phyloP scores from a whole-genome alignment of 805 yeast species.

The Kodamaea hsintzibuensis region DNA sequence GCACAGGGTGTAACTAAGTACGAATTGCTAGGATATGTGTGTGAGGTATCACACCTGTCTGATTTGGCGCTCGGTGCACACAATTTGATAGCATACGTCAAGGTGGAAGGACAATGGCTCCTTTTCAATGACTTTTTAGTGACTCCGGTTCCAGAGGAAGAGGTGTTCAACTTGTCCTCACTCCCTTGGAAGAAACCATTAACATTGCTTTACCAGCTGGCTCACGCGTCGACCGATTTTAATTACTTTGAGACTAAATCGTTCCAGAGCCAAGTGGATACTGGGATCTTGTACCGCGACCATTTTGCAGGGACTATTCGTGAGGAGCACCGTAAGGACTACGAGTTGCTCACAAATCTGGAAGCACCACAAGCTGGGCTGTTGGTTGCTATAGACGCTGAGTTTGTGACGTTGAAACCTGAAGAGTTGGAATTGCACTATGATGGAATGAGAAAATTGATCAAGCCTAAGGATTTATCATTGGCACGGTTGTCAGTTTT shows the following conservation, averaged over 20 bases:
- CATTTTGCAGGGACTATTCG: slow-evolving; percentile 70
- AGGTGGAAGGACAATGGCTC: slow-evolving; percentile 63
- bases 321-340: slow-evolving; percentile 59
- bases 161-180: slow-evolving; percentile 68
- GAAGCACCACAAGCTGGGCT: slow-evolving; percentile 78
- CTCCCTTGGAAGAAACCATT: slow-evolving; percentile 83
- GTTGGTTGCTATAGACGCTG: slow-evolving; percentile 93
- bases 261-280: slow-evolving; percentile 45
- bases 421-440: slow-evolving; percentile 78
- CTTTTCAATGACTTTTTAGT: slow-evolving; percentile 92
- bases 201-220: slow-evolving; percentile 61
- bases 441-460: slow-evolving; percentile 66
- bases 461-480: slow-evolving; percentile 73
- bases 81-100: slow-evolving; percentile 61
- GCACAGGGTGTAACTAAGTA: slow-evolving; percentile 45
- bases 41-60: slow-evolving; percentile 56
- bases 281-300: slow-evolving; percentile 63
- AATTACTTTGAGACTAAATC: slow-evolving; percentile 33
- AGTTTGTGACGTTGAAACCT: slow-evolving; percentile 79
- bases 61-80: slow-evolving; percentile 43
- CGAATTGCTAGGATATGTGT: slow-evolving; percentile 68
- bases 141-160: slow-evolving; percentile 67
- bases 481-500: slow-evolving; percentile 89
- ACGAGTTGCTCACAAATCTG: slow-evolving; percentile 60
- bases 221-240: slow-evolving; percentile 47